phyloP scores from a whole-genome alignment of 805 yeast species.

The Pichia cephalocereana region DNA sequence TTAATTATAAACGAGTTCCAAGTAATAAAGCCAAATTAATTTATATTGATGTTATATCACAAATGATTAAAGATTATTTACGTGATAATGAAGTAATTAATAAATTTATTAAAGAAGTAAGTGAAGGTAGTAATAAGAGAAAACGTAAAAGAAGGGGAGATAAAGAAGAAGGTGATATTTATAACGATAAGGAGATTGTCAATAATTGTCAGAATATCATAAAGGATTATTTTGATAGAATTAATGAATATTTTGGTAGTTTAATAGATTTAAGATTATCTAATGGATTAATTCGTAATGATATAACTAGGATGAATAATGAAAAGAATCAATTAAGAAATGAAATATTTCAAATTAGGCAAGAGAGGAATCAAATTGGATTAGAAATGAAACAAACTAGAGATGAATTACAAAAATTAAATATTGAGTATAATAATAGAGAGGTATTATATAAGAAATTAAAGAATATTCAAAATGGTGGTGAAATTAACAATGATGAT shows the following conservation, averaged over 20 bases:
- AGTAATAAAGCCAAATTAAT: slow-evolving; percentile 22
- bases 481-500: neutral
- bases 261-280: slow-evolving; percentile 29
- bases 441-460: slow-evolving; percentile 4
- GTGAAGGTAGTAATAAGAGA: neutral
- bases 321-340: slow-evolving; percentile 24
- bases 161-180: neutral
- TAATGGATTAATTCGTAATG: slow-evolving; percentile 25
- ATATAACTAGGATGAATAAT: slow-evolving; percentile 21
- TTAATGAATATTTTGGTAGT: slow-evolving; percentile 22
- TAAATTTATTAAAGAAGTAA: slow-evolving; percentile 1
- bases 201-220: slow-evolving; percentile 6
- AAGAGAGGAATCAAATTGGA: slow-evolving; percentile 11
- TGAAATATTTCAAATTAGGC: slow-evolving; percentile 22
- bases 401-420: neutral
- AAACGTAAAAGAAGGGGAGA: neutral
- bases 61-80: slow-evolving; percentile 23
- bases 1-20: slow-evolving; percentile 21
- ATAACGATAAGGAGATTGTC: neutral
- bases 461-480: neutral
- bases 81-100: slow-evolving; percentile 11
- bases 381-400: slow-evolving; percentile 8
- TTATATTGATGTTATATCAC: slow-evolving; percentile 26
- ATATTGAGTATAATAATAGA: slow-evolving; percentile 4
- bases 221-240: slow-evolving; percentile 15